Conservation (phyloP, 2,329 filamentous ascomycete species). For the Thielaviopsis euricoi region DNA sequence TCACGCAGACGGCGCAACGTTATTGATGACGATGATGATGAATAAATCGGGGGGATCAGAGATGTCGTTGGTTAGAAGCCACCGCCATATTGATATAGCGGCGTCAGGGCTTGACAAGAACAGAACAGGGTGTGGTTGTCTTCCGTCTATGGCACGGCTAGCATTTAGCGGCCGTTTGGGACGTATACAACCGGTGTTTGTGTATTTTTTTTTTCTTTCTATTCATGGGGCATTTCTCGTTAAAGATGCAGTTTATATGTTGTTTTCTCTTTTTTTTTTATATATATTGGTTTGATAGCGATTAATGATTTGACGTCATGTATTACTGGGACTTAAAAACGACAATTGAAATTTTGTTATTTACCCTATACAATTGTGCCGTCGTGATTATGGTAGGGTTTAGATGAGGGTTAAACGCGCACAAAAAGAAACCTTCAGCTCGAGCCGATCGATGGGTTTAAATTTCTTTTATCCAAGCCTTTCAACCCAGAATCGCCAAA, state of each 20-base stretch:
- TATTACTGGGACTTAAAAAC: no score
- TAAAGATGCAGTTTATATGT: not conserved
- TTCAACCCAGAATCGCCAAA: not conserved
- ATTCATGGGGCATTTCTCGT: not conserved
- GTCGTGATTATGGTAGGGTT: no score
- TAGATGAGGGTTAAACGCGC: no score
- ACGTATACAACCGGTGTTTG: not conserved
- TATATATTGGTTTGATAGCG: not conserved
- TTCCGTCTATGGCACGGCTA: not conserved
- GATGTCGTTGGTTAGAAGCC: not conserved
- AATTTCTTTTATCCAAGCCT: no score
- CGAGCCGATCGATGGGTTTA: no score
- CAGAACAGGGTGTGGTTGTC: not conserved
- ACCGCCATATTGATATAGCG: not conserved
- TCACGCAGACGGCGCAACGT: slow-evolving; percentile 36
- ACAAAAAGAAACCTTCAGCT: no score
- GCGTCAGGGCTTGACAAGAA: not conserved
- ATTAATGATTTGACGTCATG: no score
- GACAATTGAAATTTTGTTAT: no score
- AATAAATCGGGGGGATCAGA: slow-evolving; percentile 15
- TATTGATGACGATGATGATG: slow-evolving; percentile 44
- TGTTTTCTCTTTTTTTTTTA: not conserved
- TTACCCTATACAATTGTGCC: no score
- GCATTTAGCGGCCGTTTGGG: not conserved
- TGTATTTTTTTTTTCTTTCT: not conserved